A percentile compares a stretch with the other conserved stretches of the same genome.
These are phyloP conservation scores for Berberis vulgaris DNA, from an alignment of 164 flowering plant genomes.

Conservation along the genomic window DNA sequence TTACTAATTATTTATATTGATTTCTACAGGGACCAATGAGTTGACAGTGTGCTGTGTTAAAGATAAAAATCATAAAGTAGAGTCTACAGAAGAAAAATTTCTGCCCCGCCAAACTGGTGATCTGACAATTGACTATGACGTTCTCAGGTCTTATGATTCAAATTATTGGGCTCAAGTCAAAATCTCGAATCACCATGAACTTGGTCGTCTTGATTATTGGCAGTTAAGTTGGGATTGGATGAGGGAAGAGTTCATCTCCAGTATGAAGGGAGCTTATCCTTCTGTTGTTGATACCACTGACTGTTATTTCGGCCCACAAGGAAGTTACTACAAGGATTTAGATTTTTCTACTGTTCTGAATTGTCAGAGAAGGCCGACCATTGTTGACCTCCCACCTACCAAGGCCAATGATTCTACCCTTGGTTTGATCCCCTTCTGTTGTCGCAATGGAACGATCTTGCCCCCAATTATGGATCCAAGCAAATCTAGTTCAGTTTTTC, in stretches of 20 bases:
- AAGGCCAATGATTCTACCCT: constrained; percentile 37
- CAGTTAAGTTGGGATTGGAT: constrained; percentile 53
- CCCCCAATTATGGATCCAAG: constrained; percentile 46
- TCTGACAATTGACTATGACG: constrained; percentile 55
- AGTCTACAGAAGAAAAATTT: constrained; percentile 24
- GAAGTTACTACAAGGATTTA: constrained; percentile 21
- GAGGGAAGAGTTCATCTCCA: constrained; percentile 43
- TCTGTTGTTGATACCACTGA: constrained; percentile 28
- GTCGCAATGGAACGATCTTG: constrained; percentile 47
- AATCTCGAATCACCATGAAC: constrained; percentile 44
- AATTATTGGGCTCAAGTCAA: constrained; percentile 57
- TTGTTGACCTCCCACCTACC: constrained; percentile 39
- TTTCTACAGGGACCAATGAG: constrained; percentile 26
- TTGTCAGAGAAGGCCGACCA: constrained; percentile 41
- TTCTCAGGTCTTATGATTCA: constrained; percentile 28
- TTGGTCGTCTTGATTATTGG: constrained; percentile 61
- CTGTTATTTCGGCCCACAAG: constrained; percentile 43
- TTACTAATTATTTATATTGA: too few relatives aligned
- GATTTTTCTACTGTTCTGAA: constrained; percentile 43
- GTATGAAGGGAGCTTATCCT: constrained; percentile 53
- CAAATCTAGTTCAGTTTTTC: constrained; percentile 38
- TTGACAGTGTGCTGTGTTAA: constrained; percentile 43
- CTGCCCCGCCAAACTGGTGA: constrained; percentile 45
- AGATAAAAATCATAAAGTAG: constrained; percentile 27
- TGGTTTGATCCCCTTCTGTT: constrained; percentile 45